Evolutionary conservation across 108 stramenopile genomes (phyloP), one percentile per base, ranked within the genome.

Genomic region (Hondaea fermentalgiana): DNA sequence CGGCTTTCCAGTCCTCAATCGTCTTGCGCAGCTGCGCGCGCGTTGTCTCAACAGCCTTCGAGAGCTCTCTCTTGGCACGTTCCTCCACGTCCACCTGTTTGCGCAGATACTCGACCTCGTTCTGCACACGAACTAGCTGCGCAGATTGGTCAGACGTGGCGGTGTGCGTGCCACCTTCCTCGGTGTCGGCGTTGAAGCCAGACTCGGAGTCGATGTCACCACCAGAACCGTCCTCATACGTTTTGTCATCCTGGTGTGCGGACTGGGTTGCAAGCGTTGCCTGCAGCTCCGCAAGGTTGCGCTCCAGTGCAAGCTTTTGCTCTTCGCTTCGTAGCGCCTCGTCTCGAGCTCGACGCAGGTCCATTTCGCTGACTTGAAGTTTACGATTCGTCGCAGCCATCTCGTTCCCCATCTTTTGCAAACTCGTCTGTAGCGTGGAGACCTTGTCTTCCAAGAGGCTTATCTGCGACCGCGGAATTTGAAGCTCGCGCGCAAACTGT

Each of bases 1-100:
- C 76, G 6, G 51, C n/a, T 23, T 83, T 83, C 76, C 76, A 83
- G 76, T 83, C 76, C 6, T 83, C 76, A 53, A 53, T 83, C 14
- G 49, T 53, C 51, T 83, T 83, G 49, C 76, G 76, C 12, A 83
- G 51, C 51, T 83, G 76, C 17, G 76, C 51, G 8, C 51, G 45
- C 45, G 76, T 83, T 17, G 49, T 47, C 17, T 12, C 23, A 8
- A 83, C 76, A 6, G 76, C 76, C 6, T 47, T 53, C 1, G 45
- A 12, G n/a, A 83, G 51, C 28, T 83, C 76, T 6, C 23, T 23
- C 51, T 83, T 83, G 45, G 51, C 45, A 1, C 12, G 1, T 53
- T 21, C 28, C 3, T 83, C 76, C 14, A 83, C 76, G 45, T 3
- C 51, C n/a, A 83, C 25, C 51, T 83, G 76, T 45, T 83, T 83